These are phyloP conservation scores for Macrophomina tecta DNA, from an alignment of 2,329 filamentous ascomycete genomes.

Conservation along the genomic window DNA sequence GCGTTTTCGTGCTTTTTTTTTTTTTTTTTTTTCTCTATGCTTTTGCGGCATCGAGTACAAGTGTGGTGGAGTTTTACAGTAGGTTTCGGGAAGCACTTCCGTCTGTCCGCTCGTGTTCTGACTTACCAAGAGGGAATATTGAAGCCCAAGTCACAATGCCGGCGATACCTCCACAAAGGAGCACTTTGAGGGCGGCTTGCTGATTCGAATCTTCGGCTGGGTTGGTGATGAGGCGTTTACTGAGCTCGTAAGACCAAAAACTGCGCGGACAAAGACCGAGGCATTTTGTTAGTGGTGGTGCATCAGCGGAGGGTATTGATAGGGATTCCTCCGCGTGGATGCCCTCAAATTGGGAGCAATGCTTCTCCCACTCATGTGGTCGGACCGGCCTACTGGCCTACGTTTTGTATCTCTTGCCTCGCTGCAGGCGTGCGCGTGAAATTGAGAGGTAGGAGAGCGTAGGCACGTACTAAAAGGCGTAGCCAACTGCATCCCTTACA, in stretches of 20 bases:
- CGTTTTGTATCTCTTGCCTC: background rate
- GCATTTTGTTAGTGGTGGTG: background rate
- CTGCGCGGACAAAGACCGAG: conserved; percentile 40
- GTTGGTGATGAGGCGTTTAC: conserved; percentile 58
- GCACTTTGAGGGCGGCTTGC: conserved; percentile 64
- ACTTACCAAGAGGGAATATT: conserved; percentile 74
- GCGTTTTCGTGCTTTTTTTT: background rate
- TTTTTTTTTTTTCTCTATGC: too few species aligned
- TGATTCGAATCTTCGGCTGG: conserved; percentile 52
- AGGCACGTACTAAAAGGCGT: conserved; percentile 79
- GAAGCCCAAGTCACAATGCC: conserved; percentile 89
- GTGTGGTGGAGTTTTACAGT: too few species aligned
- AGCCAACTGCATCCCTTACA: conserved; percentile 85
- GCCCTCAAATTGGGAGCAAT: too few species aligned
- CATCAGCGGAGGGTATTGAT: too few species aligned
- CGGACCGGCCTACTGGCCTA: too few species aligned
- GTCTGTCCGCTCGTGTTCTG: background rate
- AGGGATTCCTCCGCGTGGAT: too few species aligned
- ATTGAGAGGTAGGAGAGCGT: background rate
- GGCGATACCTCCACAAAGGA: conserved; percentile 86
- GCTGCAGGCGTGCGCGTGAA: too few species aligned
- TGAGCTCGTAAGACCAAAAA: conserved; percentile 89
- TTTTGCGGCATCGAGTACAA: too few species aligned
- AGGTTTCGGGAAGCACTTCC: background rate
- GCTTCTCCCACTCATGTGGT: too few species aligned